Percentiles rank a stretch among this genome's conserved stretches.
Conservation (phyloP, 768 basidiomycete genomes). For the Trametes maxima region DNA sequence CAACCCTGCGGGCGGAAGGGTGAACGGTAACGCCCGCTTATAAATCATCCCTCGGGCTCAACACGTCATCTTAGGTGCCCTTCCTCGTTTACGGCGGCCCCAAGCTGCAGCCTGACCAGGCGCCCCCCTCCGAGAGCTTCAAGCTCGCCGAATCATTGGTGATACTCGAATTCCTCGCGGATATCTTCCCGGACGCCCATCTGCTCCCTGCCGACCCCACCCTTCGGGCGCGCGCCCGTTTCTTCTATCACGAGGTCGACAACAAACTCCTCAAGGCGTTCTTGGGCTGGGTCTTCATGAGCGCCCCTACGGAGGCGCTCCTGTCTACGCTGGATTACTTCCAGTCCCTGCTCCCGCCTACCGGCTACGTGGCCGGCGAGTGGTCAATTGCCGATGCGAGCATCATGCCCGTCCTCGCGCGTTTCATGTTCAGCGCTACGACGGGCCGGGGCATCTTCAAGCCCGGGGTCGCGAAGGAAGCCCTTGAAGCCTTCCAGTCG, state of each 20-base stretch:
- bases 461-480: constrained; percentile 47
- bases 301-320: constrained; percentile 43
- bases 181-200: constrained; percentile 48
- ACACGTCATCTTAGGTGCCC: constrained; percentile 46
- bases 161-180: constrained; percentile 66
- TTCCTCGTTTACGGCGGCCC: constrained; percentile 65
- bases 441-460: constrained; percentile 56
- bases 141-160: constrained; percentile 67
- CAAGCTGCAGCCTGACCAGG: constrained; percentile 47
- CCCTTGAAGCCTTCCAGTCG: constrained; percentile 44
- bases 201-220: constrained; percentile 59
- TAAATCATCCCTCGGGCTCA: neutral
- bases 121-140: constrained; percentile 56
- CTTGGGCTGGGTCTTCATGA: constrained; percentile 37
- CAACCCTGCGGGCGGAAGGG: neutral
- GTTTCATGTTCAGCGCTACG: constrained; percentile 44
- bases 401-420: constrained; percentile 57
- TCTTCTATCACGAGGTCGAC: constrained; percentile 57
- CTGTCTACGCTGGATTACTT: constrained; percentile 47
- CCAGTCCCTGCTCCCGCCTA: constrained; percentile 50
- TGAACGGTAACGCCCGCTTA: neutral
- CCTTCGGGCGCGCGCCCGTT: constrained; percentile 55
- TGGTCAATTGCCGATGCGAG: constrained; percentile 66
- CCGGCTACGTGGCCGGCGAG: constrained; percentile 45
- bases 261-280: constrained; percentile 46